phyloP scores from a whole-genome alignment of 768 basidiomycete genomes.

The Serendipita sp. region DNA sequence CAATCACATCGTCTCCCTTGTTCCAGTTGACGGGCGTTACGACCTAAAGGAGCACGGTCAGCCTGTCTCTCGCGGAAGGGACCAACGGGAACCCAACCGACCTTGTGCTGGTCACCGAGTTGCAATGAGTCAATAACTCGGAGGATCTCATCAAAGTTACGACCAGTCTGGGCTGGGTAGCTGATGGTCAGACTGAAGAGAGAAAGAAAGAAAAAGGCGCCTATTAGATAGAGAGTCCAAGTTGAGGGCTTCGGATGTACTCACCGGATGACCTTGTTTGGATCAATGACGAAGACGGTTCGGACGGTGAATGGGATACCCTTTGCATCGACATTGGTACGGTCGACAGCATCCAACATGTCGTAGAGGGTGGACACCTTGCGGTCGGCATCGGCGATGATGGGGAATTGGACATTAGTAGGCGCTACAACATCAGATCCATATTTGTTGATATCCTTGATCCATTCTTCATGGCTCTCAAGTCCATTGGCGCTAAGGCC shows the following conservation, averaged over 20 bases:
- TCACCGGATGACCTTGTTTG: constrained; percentile 76
- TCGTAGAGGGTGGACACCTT: constrained; percentile 60
- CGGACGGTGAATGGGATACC: constrained; percentile 95
- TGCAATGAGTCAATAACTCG: constrained; percentile 86
- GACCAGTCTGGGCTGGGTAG: constrained; percentile 92
- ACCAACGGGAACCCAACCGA: not conserved
- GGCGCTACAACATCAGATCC: constrained; percentile 46
- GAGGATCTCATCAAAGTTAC: constrained; percentile 70
- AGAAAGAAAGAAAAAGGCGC: too few species aligned
- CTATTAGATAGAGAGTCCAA: too few species aligned
- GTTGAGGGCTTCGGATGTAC: too few species aligned
- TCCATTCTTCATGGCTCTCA: constrained; percentile 72
- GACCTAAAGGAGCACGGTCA: constrained; percentile 24
- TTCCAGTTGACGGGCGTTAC: constrained; percentile 94
- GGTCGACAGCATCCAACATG: constrained; percentile 93
- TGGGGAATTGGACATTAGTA: constrained; percentile 78
- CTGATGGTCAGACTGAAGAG: constrained; percentile 41
- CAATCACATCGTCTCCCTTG: constrained; percentile 84
- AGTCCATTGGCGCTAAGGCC: constrained; percentile 87
- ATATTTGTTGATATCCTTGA: constrained; percentile 69
- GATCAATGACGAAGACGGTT: constrained; percentile 95
- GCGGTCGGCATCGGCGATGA: constrained; percentile 87
- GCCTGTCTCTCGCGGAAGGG: not conserved
- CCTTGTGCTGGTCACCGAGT: constrained; percentile 59
- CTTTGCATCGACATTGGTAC: constrained; percentile 70